Percentiles rank a stretch among this genome's conserved stretches.
These are phyloP conservation scores for Venturia aucupariae DNA, from an alignment of 2,329 filamentous ascomycete species.

Conservation along the genomic window DNA sequence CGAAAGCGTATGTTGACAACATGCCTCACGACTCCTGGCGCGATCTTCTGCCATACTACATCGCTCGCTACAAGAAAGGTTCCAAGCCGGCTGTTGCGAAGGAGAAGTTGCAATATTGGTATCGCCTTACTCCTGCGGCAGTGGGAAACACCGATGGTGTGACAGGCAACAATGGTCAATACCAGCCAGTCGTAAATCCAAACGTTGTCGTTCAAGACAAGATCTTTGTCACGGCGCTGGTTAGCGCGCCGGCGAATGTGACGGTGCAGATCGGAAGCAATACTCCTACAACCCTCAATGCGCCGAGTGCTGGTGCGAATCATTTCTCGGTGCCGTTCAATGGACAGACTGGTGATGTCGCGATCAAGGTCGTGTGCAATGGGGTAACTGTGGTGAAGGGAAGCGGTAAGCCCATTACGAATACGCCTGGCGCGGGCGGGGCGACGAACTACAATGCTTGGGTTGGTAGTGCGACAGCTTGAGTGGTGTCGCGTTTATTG, in stretches of 20 bases:
- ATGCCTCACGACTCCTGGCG: conserved; percentile 45
- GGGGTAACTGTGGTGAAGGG: conserved; percentile 8
- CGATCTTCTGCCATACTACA: conserved; percentile 41
- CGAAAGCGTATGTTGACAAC: conserved; percentile 39
- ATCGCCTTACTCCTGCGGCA: conserved; percentile 30
- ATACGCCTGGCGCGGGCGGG: conserved; percentile 7
- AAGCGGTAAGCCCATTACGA: conserved; percentile 14
- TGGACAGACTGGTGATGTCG: conserved; percentile 17
- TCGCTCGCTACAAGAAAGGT: conserved; percentile 40
- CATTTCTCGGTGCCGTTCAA: conserved; percentile 17
- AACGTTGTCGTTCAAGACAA: conserved; percentile 33
- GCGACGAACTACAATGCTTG: conserved; percentile 18
- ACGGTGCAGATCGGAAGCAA: conserved; percentile 15
- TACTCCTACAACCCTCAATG: not conserved
- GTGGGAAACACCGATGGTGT: conserved; percentile 32
- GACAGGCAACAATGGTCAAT: conserved; percentile 21
- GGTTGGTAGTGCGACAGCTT: conserved; percentile 14
- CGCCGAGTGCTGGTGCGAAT: conserved; percentile 11
- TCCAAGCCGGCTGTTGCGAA: conserved; percentile 22
- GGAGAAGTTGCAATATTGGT: conserved; percentile 36
- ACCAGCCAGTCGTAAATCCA: conserved; percentile 21
- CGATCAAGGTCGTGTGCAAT: conserved; percentile 15
- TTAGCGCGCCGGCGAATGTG: conserved; percentile 18
- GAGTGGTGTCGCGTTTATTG: not conserved
- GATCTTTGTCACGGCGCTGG: conserved; percentile 34